A percentile compares a stretch with the other conserved stretches of the same genome.
Conservation (phyloP, 78 protist genomes). For the Emiliania huxleyi region DNA sequence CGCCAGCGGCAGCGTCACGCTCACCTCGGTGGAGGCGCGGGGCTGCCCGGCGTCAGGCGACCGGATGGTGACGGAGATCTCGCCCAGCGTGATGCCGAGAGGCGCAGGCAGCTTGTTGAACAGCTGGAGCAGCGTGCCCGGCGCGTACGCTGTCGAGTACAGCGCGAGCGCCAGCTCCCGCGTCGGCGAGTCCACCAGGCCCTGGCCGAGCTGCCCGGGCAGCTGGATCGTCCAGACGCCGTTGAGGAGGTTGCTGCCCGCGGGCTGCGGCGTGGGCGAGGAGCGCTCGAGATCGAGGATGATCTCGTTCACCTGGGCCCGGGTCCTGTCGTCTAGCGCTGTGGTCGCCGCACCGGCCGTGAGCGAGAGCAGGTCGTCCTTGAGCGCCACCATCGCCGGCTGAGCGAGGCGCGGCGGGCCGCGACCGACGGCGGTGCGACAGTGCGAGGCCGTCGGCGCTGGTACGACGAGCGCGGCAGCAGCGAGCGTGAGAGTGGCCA, state of each 20-base stretch:
- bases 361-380: not conserved
- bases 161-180: slow-evolving; percentile 1
- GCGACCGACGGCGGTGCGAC: too few species aligned
- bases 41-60: not conserved
- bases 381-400: too few species aligned
- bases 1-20: not conserved
- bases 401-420: too few species aligned
- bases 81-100: not conserved
- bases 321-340: not conserved
- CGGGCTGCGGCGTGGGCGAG: not conserved
- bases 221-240: not conserved
- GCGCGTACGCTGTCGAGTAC: not conserved
- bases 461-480: too few species aligned
- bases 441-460: too few species aligned
- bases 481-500: too few species aligned
- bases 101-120: not conserved
- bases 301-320: not conserved
- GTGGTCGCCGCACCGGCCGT: not conserved
- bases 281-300: not conserved
- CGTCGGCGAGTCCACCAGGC: not conserved
- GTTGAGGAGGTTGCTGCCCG: not conserved
- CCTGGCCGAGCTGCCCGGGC: not conserved
- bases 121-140: not conserved
- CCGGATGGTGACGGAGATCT: not conserved
- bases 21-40: not conserved